Conservation (phyloP, 2,329 filamentous ascomycete species). For the Neonectria sp. region DNA sequence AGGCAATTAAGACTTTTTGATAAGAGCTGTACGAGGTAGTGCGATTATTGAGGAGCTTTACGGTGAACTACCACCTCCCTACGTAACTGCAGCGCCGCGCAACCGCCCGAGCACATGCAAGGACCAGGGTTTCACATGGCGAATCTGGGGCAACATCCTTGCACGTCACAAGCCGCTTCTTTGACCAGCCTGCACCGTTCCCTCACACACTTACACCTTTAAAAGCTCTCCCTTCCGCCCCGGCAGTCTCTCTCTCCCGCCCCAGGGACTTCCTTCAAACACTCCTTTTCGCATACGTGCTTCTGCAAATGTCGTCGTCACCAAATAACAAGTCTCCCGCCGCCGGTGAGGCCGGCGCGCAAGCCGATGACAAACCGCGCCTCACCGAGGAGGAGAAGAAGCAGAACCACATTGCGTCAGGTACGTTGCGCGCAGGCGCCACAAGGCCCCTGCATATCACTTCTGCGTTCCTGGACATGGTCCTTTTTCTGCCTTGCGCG, state of each 20-base stretch:
- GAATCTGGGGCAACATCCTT: conserved; percentile 54
- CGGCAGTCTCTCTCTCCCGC: neutral
- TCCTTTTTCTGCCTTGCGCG: neutral
- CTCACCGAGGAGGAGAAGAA: conserved; percentile 70
- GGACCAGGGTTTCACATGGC: conserved; percentile 48
- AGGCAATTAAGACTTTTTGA: neutral
- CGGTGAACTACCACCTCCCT: neutral
- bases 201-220: conserved; percentile 32
- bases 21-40: neutral
- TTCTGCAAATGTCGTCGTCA: conserved; percentile 44
- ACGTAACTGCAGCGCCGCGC: conserved; percentile 14
- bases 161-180: conserved; percentile 34
- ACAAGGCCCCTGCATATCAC: too few species aligned
- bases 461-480: neutral
- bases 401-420: conserved; percentile 69
- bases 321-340: conserved; percentile 49
- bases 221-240: conserved; percentile 17
- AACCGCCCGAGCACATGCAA: conserved; percentile 37
- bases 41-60: neutral
- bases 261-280: conserved; percentile 4
- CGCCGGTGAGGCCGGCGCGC: conserved; percentile 42
- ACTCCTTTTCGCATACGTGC: neutral
- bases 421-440: conserved; percentile 51
- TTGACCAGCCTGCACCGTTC: conserved; percentile 29
- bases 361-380: conserved; percentile 63